phyloP scores from a whole-genome alignment of 2,329 filamentous ascomycete genomes.

The Ophidiomyces ophidiicola region DNA sequence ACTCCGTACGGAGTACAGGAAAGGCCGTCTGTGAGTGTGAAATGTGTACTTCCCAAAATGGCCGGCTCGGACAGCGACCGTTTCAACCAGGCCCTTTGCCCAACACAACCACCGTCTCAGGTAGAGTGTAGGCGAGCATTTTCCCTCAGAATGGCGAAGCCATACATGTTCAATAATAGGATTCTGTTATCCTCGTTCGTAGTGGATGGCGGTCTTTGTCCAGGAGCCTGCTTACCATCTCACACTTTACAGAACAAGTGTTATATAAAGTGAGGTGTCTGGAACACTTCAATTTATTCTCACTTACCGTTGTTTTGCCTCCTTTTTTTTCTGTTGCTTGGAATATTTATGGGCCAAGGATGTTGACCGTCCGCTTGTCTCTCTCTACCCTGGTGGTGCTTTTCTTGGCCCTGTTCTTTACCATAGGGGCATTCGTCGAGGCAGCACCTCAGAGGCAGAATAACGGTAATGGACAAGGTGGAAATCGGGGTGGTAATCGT shows the following conservation, averaged over 20 bases:
- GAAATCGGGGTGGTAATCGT: not conserved
- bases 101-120: not conserved
- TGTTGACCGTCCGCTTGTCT: slow-evolving; percentile 5
- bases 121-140: not conserved
- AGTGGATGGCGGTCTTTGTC: not conserved
- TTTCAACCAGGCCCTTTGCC: not conserved
- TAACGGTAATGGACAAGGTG: not conserved
- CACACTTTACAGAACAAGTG: not conserved
- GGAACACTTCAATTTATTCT: not conserved
- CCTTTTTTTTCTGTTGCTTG: not conserved
- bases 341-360: slow-evolving; percentile 1
- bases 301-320: not conserved
- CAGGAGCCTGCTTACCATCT: too few relatives aligned
- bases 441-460: slow-evolving; percentile 7
- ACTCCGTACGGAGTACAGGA: too few relatives aligned
- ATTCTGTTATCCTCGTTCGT: not conserved
- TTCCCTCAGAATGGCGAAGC: too few relatives aligned
- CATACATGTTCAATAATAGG: too few relatives aligned
- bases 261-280: slow-evolving; percentile 1
- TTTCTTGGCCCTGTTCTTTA: not conserved
- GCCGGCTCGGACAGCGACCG: not conserved
- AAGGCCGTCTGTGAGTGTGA: too few relatives aligned
- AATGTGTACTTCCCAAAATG: too few relatives aligned
- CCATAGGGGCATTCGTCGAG: not conserved
- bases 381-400: slow-evolving; percentile 3